phyloP scores from a whole-genome alignment of 805 yeast species.

The Peterozyma toletana region DNA sequence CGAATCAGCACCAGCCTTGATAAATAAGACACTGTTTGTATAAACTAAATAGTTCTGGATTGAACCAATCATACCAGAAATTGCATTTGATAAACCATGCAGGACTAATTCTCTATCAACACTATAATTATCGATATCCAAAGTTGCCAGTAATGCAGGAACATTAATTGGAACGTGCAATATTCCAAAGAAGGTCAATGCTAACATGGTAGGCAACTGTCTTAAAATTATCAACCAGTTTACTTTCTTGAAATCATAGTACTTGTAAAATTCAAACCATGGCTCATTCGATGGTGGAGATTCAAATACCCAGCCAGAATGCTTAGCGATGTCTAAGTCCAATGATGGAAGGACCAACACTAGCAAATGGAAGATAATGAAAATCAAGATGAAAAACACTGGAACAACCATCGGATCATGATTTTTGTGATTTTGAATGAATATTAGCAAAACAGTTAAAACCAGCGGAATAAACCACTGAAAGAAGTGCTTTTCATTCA shows the following conservation, averaged over 20 bases:
- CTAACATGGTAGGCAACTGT: constrained; percentile 89
- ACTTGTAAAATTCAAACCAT: constrained; percentile 83
- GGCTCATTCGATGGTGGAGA: constrained; percentile 60
- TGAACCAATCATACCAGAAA: constrained; percentile 80
- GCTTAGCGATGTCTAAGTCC: constrained; percentile 54
- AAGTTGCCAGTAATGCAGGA: constrained; percentile 91
- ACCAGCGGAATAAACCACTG: constrained; percentile 69
- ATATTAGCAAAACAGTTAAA: constrained; percentile 53
- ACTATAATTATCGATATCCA: constrained; percentile 78
- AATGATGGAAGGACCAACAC: constrained; percentile 61
- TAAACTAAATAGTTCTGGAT: constrained; percentile 94
- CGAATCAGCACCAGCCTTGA: constrained; percentile 91
- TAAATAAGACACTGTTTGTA: constrained; percentile 86
- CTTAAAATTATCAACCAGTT: constrained; percentile 63
- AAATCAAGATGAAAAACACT: constrained; percentile 65
- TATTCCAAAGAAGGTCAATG: constrained; percentile 91
- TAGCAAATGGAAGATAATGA: constrained; percentile 60
- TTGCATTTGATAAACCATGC: constrained; percentile 84
- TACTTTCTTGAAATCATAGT: constrained; percentile 65
- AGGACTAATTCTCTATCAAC: constrained; percentile 92
- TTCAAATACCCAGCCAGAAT: constrained; percentile 78
- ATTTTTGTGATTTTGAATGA: constrained; percentile 45
- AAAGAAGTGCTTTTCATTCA: constrained; percentile 36
- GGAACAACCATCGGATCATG: constrained; percentile 74
- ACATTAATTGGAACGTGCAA: constrained; percentile 96